A percentile compares a stretch with the other conserved stretches of the same genome.
These are phyloP conservation scores for Pseudoturritis turrita DNA, from an alignment of 345 rosid species.

Conservation along the genomic window DNA sequence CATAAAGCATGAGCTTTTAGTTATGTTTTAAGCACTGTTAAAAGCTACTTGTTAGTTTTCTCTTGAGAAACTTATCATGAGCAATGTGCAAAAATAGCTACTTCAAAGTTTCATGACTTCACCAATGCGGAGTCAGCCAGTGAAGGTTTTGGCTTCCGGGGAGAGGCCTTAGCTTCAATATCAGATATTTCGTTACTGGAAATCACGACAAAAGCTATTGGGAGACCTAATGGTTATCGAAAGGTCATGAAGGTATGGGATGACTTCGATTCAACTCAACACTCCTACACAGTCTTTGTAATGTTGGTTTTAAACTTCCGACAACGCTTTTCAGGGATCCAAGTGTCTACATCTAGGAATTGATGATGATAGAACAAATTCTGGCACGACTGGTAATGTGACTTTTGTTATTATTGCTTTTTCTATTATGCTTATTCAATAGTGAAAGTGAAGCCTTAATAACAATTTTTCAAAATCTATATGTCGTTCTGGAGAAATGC, in stretches of 20 bases:
- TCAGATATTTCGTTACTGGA: constrained; percentile 73
- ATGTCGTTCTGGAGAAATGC: not conserved
- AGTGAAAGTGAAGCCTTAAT: not conserved
- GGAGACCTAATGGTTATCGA: constrained; percentile 89
- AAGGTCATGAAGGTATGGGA: constrained; percentile 67
- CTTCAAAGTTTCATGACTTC: constrained; percentile 51
- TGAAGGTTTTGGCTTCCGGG: constrained; percentile 62
- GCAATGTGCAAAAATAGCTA: constrained; percentile 33
- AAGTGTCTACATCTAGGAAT: constrained; percentile 79
- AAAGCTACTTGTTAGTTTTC: not conserved
- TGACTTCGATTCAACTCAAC: not conserved
- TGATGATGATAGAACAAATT: constrained; percentile 58
- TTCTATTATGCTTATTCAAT: not conserved
- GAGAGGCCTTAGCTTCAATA: constrained; percentile 90
- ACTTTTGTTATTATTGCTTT: not conserved
- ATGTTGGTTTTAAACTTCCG: not conserved
- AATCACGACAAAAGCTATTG: constrained; percentile 65
- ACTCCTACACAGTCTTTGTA: not conserved
- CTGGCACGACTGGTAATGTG: constrained; percentile 63
- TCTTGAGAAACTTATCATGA: constrained; percentile 4
- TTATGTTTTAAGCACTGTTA: not conserved
- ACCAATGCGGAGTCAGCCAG: constrained; percentile 39
- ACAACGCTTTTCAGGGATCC: constrained; percentile 47
- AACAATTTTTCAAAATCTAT: not conserved
- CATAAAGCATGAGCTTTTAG: not conserved